A percentile compares a stretch with the other conserved stretches of the same genome.
These are phyloP conservation scores for Tilletia walkeri DNA, from an alignment of 1,284 basidiomycete species.

Conservation along the genomic window DNA sequence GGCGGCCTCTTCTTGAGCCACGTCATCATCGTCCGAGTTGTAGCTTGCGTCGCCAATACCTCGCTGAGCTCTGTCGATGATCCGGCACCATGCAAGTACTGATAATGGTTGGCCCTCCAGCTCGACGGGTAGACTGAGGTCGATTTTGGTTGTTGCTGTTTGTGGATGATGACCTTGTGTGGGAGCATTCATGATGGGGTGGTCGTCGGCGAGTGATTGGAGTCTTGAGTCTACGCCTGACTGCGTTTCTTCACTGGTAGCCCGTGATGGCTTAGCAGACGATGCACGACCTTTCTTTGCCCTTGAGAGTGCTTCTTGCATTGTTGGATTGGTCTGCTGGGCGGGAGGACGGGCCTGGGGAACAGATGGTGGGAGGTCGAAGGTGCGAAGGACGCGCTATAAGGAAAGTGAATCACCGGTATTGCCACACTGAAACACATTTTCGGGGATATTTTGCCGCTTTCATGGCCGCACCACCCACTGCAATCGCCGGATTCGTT, in stretches of 20 bases:
- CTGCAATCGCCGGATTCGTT: no score
- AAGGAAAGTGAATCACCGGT: no score
- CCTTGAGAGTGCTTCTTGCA: not conserved
- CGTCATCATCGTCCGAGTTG: slow-evolving; percentile 44
- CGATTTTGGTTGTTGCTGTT: not conserved
- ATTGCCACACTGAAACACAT: no score
- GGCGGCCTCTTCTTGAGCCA: slow-evolving; percentile 36
- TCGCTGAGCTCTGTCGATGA: slow-evolving; percentile 42
- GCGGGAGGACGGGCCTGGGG: no score
- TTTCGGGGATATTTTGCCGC: no score
- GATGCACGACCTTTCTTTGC: slow-evolving; percentile 8
- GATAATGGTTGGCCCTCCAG: slow-evolving; percentile 24
- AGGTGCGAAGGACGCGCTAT: no score
- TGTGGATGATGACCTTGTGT: not conserved
- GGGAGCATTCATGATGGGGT: not conserved
- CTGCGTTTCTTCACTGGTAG: not conserved
- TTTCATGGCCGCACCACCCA: no score
- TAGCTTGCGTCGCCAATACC: slow-evolving; percentile 50
- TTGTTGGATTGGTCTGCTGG: no score
- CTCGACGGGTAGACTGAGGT: not conserved
- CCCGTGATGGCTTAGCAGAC: not conserved
- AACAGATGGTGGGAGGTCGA: no score
- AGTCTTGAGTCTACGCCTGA: not conserved
- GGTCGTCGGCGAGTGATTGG: not conserved
- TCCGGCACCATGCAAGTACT: slow-evolving; percentile 41